Evolutionary conservation across 129 eudicot genomes (phyloP).

Genomic region (Calendula officinalis): DNA sequence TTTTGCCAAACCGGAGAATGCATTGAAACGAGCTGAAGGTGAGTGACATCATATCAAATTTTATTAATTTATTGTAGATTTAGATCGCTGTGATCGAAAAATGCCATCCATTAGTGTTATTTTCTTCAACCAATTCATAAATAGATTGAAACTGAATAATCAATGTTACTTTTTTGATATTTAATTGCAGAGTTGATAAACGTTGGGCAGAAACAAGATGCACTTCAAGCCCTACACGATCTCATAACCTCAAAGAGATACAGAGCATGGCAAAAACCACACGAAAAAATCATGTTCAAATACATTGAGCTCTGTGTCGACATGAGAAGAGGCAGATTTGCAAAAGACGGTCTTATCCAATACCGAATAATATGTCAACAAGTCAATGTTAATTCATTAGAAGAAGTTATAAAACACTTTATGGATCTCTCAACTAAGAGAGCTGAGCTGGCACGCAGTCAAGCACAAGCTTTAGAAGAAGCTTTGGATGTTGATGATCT

Average conservation of each 20-base stretch:
- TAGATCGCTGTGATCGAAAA: too few species aligned
- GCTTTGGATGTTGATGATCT: constrained; percentile 92
- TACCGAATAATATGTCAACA: constrained; percentile 90
- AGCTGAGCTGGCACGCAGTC: constrained; percentile 90
- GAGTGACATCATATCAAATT: neutral
- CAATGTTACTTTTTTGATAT: neutral
- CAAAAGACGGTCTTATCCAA: constrained; percentile 98
- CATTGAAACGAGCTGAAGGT: constrained; percentile 80
- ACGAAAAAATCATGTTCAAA: constrained; percentile 87
- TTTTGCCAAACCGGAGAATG: constrained; percentile 75
- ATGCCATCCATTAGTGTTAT: too few species aligned
- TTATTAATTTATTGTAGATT: neutral
- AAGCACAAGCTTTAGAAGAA: constrained; percentile 87
- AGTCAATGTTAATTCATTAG: constrained; percentile 81
- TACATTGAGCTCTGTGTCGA: constrained; percentile 88
- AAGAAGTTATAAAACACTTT: constrained; percentile 94
- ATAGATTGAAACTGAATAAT: constrained; percentile 1
- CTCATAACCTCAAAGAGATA: constrained; percentile 84
- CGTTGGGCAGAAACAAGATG: constrained; percentile 90
- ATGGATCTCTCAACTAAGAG: constrained; percentile 88
- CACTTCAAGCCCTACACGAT: constrained; percentile 82
- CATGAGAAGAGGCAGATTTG: constrained; percentile 89
- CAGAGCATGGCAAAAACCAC: constrained; percentile 92
- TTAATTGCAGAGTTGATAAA: constrained; percentile 73
- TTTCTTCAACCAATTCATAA: neutral